Evolutionary conservation across 2,329 filamentous ascomycete species (phyloP).

Genomic region (Teratosphaeria viscida): DNA sequence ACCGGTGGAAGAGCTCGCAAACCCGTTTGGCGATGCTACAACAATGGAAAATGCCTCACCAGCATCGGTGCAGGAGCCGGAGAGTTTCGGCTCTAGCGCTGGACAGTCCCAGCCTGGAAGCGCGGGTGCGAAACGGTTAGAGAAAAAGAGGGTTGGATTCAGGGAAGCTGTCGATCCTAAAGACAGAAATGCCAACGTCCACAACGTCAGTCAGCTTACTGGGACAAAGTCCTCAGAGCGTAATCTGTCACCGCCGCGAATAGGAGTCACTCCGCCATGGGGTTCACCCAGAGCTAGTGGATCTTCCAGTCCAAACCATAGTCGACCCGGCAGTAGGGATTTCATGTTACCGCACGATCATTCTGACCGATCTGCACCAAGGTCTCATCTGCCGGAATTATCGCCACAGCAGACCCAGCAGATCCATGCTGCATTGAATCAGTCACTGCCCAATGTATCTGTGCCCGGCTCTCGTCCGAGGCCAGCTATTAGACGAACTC

Average conservation of each 20-base stretch:
- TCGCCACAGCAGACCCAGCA: slow-evolving; percentile 22
- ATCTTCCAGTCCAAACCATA: slow-evolving; percentile 6
- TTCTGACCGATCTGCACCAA: slow-evolving; percentile 7
- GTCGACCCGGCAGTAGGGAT: slow-evolving; percentile 5
- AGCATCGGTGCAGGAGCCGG: neutral
- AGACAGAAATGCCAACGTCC: slow-evolving; percentile 4
- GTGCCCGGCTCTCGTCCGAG: slow-evolving; percentile 17
- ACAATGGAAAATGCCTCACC: neutral
- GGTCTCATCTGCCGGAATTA: slow-evolving; percentile 21
- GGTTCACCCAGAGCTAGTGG: slow-evolving; percentile 8
- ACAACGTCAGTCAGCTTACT: slow-evolving; percentile 5
- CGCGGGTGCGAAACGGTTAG: slow-evolving; percentile 5
- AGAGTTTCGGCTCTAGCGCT: neutral
- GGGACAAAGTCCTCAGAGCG: neutral
- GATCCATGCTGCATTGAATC: slow-evolving; percentile 17
- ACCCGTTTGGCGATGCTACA: neutral
- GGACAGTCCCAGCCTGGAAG: slow-evolving; percentile 2
- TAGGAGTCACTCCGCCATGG: slow-evolving; percentile 6
- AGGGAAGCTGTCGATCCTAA: slow-evolving; percentile 6
- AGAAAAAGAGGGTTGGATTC: slow-evolving; percentile 16
- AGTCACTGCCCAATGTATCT: slow-evolving; percentile 8
- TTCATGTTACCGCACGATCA: slow-evolving; percentile 5
- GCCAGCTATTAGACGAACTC: slow-evolving; percentile 19
- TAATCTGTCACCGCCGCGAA: slow-evolving; percentile 4
- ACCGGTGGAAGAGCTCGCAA: neutral